These are phyloP conservation scores for Lasiodiplodia citricola DNA, from an alignment of 2,329 filamentous ascomycete genomes.

Conservation along the genomic window DNA sequence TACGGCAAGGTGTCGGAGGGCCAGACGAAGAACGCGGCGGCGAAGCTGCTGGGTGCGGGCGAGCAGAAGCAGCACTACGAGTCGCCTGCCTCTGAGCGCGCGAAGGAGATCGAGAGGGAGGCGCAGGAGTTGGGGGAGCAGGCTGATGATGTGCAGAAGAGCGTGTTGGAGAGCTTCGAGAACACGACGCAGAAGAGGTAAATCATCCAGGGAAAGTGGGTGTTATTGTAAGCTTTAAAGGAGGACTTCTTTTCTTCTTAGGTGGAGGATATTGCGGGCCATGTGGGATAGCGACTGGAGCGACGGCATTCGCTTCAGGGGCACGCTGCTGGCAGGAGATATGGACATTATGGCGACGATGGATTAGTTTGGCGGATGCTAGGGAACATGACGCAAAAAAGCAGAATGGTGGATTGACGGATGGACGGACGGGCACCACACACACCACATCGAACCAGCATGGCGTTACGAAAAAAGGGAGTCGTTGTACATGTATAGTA, in stretches of 20 bases:
- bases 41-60: conserved; percentile 42
- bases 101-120: conserved; percentile 24
- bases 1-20: conserved; percentile 90
- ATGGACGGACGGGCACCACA: background rate
- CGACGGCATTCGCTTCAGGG: no score
- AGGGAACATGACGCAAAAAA: background rate
- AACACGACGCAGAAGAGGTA: conserved; percentile 26
- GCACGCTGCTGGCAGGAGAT: background rate
- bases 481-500: conserved; percentile 8
- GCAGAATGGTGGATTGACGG: background rate
- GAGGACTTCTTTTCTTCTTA: background rate
- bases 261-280: background rate
- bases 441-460: conserved; percentile 1
- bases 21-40: conserved; percentile 71
- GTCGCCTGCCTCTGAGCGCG: conserved; percentile 2
- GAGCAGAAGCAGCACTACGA: background rate
- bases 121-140: conserved; percentile 25
- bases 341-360: background rate
- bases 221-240: background rate
- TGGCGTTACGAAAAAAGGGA: conserved; percentile 16
- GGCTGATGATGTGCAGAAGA: conserved; percentile 27
- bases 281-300: no score
- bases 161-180: conserved; percentile 28
- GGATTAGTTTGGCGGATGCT: background rate
- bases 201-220: background rate